phyloP scores from a whole-genome alignment of 495 filamentous ascomycete genomes.

The Trichoderma asperelloides region DNA sequence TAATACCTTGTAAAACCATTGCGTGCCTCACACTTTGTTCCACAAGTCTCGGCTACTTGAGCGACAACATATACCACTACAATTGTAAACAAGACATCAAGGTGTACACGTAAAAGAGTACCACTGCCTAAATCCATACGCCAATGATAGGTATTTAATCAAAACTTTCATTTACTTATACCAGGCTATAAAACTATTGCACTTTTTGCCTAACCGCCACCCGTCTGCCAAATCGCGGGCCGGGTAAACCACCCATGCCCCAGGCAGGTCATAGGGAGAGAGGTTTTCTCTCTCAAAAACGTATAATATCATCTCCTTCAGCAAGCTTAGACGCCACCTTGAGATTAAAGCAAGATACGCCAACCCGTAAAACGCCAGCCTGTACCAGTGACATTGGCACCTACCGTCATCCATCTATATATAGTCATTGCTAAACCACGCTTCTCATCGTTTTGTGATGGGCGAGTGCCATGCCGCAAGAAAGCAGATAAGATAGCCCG shows the following conservation, averaged over 20 bases:
- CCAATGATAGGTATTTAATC: too few relatives aligned
- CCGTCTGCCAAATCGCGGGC: too few relatives aligned
- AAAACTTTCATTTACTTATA: too few relatives aligned
- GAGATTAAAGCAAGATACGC: neutral
- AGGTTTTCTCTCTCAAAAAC: neutral
- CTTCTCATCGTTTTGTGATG: neutral
- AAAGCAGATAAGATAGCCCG: neutral
- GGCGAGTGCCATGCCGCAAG: neutral
- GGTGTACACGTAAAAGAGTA: too few relatives aligned
- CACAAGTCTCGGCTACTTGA: neutral
- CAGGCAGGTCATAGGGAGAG: too few relatives aligned
- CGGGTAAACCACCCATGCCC: too few relatives aligned
- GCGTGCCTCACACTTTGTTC: neutral
- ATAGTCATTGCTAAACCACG: neutral
- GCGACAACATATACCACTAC: too few relatives aligned
- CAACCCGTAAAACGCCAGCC: conserved; percentile 1
- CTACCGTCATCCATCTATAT: neutral
- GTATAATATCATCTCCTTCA: neutral
- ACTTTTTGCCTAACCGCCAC: too few relatives aligned
- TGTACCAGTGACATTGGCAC: neutral
- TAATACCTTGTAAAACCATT: neutral
- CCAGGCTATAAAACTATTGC: too few relatives aligned
- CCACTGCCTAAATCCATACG: too few relatives aligned
- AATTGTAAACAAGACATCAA: too few relatives aligned
- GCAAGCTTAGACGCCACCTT: neutral